These are phyloP conservation scores for Thamnidium elegans DNA, from an alignment of 192 early-diverging fungal species.

Conservation along the genomic window DNA sequence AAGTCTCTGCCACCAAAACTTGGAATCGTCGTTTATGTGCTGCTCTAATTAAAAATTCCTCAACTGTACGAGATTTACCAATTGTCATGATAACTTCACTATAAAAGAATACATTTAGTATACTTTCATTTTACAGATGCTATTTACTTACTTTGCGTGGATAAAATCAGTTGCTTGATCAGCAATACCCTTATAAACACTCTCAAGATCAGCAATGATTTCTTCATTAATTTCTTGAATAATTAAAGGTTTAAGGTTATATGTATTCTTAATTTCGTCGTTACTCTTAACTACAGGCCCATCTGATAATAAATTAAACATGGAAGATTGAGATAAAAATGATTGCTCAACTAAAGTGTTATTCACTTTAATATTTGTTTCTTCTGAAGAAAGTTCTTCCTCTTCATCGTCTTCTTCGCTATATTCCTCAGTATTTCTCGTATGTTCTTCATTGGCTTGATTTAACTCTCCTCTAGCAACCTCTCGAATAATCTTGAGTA, in stretches of 20 bases:
- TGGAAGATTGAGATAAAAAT: conserved; percentile 42
- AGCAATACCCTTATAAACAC: conserved; percentile 73
- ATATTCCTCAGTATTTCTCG: conserved; percentile 10
- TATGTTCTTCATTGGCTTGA: conserved; percentile 10
- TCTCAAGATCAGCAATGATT: conserved; percentile 83
- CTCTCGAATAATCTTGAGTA: conserved; percentile 84
- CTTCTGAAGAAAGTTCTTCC: conserved; percentile 11
- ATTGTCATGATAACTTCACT: conserved; percentile 96
- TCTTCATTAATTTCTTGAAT: conserved; percentile 87
- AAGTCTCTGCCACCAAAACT: conserved; percentile 92
- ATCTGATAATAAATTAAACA: conserved; percentile 68
- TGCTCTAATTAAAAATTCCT: conserved; percentile 80
- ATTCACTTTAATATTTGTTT: conserved; percentile 25
- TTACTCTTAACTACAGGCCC: neutral
- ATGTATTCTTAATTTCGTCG: conserved; percentile 10
- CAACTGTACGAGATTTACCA: conserved; percentile 83
- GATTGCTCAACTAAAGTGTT: conserved; percentile 22
- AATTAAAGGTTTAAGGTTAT: conserved; percentile 68
- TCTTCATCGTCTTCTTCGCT: conserved; percentile 12
- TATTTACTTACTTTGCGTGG: conserved; percentile 76
- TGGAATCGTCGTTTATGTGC: conserved; percentile 86
- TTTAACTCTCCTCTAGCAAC: conserved; percentile 38
- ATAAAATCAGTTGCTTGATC: conserved; percentile 87
- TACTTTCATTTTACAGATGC: neutral
- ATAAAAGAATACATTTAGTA: conserved; percentile 4